Conservation (phyloP, 139 green algal genomes). For the Haematococcus sp. region DNA sequence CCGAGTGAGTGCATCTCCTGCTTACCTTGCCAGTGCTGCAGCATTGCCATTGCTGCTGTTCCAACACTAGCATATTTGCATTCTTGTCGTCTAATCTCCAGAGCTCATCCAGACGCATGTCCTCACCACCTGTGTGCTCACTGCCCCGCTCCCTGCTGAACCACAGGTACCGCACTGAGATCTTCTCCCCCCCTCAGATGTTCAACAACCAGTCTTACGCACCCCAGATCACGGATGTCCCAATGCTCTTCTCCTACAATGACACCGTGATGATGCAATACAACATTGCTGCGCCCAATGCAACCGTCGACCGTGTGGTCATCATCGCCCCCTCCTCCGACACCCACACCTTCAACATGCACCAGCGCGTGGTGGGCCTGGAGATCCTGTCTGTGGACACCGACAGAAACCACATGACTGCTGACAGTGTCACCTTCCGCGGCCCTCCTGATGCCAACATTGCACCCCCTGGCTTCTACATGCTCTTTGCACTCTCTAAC, state of each 20-base stretch:
- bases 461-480: constrained; percentile 33
- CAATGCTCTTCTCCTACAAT: too few relatives aligned
- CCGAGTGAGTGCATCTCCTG: constrained; percentile 7
- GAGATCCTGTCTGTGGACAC: constrained; percentile 3
- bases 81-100: background rate
- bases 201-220: background rate
- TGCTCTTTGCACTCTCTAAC: constrained; percentile 28
- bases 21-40: too few relatives aligned
- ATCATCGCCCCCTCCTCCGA: constrained; percentile 27
- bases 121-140: too few relatives aligned
- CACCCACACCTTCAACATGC: constrained; percentile 38
- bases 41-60: background rate
- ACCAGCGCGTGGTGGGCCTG: constrained; percentile 33
- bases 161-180: constrained; percentile 19
- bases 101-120: too few relatives aligned
- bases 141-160: background rate
- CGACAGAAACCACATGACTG: background rate
- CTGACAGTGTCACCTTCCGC: constrained; percentile 8
- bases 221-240: background rate
- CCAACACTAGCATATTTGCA: background rate
- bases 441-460: constrained; percentile 24
- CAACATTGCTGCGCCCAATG: too few relatives aligned
- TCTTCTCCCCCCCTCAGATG: constrained; percentile 27
- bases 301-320: background rate
- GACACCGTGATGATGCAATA: too few relatives aligned